Base-by-base conservation (phyloP, 805 yeast genomes). In the Wickerhamiella dianesei region DNA sequence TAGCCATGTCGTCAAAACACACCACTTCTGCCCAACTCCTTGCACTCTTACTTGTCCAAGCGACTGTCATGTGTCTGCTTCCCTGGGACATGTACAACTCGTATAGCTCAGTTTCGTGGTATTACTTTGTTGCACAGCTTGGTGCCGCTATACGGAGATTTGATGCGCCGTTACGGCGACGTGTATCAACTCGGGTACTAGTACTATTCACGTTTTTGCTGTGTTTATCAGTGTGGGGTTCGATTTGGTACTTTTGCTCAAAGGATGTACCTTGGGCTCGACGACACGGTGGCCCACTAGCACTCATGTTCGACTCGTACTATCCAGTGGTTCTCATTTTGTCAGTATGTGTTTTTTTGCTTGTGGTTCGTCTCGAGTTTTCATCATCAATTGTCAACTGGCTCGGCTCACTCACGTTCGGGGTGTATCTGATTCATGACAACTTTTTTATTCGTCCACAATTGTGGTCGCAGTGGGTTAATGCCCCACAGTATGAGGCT, bases 351-450 rank as follows among this genome's bases (percentile, higher is more conserved):
- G 32, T 25, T 6, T 14, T 46, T 5, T 17, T 49, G 22, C 44
- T 49, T 2, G 35, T 39, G 3, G 17, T 16, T 16, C 29, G 52
- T 3, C 17, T 25, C 32, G 32, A 18, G 3, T 18, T 46, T 21
- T 17, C 21, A 3, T 43, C 45, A 8, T 36, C 43, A 6, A 1
- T 21, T 5, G 17, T 49, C 14, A 49, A 49, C 44, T 6, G 25
- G 22, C 5, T 46, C 4, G 46, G 49, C 4, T 39, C 41, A n/a
- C 25, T 37, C 3, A n/a, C 52, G 2, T 29, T 49, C 2, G 52
- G 52, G 2, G 52, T 49, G 14, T 49, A 49, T 22, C 49, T 49
- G 16, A 25, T 41, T 21, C 52, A 49, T 35, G 52, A 49, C 41
- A 44, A 46, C 42, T 4, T 35, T 13, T 47, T 46, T 17, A 37